Conservation (phyloP, 2,329 filamentous ascomycete species). For the Colletotrichum kahawae region DNA sequence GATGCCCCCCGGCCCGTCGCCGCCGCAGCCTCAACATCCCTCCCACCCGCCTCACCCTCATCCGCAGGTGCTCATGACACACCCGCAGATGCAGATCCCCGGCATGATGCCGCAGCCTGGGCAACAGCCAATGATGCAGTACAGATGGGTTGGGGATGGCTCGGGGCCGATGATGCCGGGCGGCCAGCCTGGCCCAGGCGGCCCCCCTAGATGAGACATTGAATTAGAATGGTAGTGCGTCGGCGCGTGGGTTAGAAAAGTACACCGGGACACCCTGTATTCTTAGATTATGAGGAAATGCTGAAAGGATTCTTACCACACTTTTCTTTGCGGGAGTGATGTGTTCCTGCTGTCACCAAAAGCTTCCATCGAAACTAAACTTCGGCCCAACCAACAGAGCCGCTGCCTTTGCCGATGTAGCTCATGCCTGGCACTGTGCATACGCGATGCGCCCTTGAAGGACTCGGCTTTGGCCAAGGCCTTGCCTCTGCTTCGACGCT, state of each 20-base stretch:
- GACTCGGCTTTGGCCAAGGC: no score
- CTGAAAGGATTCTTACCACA: not conserved
- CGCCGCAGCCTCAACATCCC: conserved; percentile 9
- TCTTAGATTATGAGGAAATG: not conserved
- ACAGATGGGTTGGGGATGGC: conserved; percentile 50
- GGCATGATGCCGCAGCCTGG: conserved; percentile 14
- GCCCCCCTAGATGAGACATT: not conserved
- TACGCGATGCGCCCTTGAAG: no score
- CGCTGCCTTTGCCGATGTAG: no score
- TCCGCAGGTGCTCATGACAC: not conserved
- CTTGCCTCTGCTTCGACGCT: no score
- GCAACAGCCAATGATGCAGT: conserved; percentile 31
- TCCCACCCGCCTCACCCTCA: conserved; percentile 5
- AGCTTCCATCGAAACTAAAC: no score
- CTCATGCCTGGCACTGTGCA: no score
- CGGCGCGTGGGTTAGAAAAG: not conserved
- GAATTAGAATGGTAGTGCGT: not conserved
- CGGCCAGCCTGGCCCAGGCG: conserved; percentile 17
- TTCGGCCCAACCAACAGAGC: no score
- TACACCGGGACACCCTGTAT: not conserved
- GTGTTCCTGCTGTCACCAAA: no score
- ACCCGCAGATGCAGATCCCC: not conserved
- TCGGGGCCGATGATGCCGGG: conserved; percentile 47
- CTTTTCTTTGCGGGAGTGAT: no score
- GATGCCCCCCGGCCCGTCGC: not conserved